Evolutionary conservation across 2,329 filamentous ascomycete species (phyloP).

Genomic region (Diaporthe ilicicola): DNA sequence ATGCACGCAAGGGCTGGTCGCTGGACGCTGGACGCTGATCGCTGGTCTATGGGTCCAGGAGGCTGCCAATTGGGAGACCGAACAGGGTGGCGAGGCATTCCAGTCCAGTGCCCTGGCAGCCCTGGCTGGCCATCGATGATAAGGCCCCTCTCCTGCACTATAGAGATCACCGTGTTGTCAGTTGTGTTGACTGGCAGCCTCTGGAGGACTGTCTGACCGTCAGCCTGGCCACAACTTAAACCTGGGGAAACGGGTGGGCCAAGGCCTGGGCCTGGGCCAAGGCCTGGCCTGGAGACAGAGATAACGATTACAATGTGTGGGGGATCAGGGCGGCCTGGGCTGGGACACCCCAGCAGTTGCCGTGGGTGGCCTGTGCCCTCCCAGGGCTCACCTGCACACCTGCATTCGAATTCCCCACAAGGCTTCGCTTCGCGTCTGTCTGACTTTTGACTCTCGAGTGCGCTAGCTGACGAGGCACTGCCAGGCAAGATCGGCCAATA

Average conservation of each 20-base stretch:
- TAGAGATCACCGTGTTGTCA: neutral
- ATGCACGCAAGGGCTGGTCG: neutral
- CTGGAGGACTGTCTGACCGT: neutral
- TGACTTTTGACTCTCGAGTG: neutral
- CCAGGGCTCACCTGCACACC: neutral
- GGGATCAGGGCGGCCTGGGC: neutral
- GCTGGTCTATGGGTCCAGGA: neutral
- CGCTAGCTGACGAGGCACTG: too few species aligned
- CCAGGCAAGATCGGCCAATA: too few species aligned
- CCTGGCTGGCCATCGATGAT: neutral
- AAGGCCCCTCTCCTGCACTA: neutral
- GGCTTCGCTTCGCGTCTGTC: neutral
- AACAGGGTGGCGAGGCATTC: neutral
- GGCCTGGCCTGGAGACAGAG: too few species aligned
- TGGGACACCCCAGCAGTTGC: neutral
- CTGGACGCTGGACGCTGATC: neutral
- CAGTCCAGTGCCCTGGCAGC: neutral
- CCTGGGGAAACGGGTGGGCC: constrained; percentile 2
- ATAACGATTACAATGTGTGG: neutral
- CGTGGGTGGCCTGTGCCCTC: neutral
- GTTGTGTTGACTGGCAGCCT: too few species aligned
- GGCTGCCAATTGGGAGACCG: neutral
- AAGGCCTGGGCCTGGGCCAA: neutral
- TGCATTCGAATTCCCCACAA: neutral
- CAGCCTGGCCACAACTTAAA: neutral